Evolutionary conservation across 1,139 yeast species (phyloP), one percentile per base, ranked within the genome.

Genomic region (Hyphopichia fennica): DNA sequence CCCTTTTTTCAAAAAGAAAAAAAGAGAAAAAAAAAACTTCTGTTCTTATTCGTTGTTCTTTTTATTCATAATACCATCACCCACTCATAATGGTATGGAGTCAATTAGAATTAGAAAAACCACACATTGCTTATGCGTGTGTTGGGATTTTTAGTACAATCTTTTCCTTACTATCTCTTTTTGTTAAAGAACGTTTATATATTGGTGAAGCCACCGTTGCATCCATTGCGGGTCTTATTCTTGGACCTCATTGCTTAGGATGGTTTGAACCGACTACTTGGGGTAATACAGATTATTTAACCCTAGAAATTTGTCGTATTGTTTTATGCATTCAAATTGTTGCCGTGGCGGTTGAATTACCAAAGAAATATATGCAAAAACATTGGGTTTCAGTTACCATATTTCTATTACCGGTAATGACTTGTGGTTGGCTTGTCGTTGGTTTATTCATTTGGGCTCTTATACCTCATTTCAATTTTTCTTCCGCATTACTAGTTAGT

Each of bases 151-250:
- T 95, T 60, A 81, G 95, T 42, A 81, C 96, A 8, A 65, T 86
- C 30, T 93, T 93, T 63, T 90, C 98, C 10, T 72, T 95, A 32
- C 81, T 87, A n/a, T 93, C 98, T 0, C 78, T 91, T 34, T 88
- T 90, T 57, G 90, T 93, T 37, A 95, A 93, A 61, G 98, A 93
- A 62, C 78, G 80, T 52, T 71, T 91, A 15, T 93, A 87, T 62
- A 87, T 93, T 20, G 98, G 99, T 56, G 99, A 93, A 67, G 96
- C 98, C 13, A 84, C 96, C 0, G 95, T 91, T 31, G 97, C 98
- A 2, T 83, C 96, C 4, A 72, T 93, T 6, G 90, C 89, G 39
- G 99, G 99, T 2, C 75, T 93, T 18, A 89, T 93, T 19, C 83
- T 91, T 8, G 99, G 99, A 0, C 98, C 98, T 0, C 96, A 90